Evolutionary conservation across 2,329 filamentous ascomycete species (phyloP).

Genomic region (Lanzia echinophila): DNA sequence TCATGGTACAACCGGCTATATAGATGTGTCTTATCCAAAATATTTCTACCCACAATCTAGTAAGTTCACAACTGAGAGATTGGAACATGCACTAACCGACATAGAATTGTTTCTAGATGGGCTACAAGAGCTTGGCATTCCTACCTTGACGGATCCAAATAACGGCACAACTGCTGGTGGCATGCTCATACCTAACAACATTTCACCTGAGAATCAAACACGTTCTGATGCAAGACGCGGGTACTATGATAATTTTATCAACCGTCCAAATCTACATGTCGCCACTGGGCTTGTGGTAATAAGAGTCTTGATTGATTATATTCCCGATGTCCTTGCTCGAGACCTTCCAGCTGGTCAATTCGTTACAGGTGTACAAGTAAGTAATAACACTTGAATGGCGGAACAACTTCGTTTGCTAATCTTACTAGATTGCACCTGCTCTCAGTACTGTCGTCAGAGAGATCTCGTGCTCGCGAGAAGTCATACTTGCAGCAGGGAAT

Average conservation of each 20-base stretch:
- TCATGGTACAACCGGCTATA: constrained; percentile 33
- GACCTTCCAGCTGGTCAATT: constrained; percentile 11
- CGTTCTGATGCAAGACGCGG: constrained; percentile 36
- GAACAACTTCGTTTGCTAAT: background rate
- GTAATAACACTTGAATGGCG: background rate
- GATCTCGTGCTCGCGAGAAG: constrained; percentile 40
- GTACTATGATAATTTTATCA: constrained; percentile 34
- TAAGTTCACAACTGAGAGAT: constrained; percentile 17
- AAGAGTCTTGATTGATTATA: constrained; percentile 28
- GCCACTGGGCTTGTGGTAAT: constrained; percentile 36
- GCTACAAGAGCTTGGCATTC: constrained; percentile 34
- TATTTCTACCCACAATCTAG: constrained; percentile 37
- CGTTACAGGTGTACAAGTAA: constrained; percentile 36
- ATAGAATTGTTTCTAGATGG: constrained; percentile 35
- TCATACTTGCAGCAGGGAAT: constrained; percentile 45
- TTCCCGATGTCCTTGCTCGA: constrained; percentile 1
- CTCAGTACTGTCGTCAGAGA: constrained; percentile 16
- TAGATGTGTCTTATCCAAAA: constrained; percentile 35
- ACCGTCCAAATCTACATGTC: constrained; percentile 35
- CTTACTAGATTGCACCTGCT: constrained; percentile 17
- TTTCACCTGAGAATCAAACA: constrained; percentile 35
- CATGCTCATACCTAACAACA: constrained; percentile 34
- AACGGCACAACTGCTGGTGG: constrained; percentile 33
- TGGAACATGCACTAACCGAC: background rate
- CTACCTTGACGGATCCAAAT: constrained; percentile 33